Conservation (phyloP, 495 filamentous ascomycete species). For the Amniculicola lignicola region DNA sequence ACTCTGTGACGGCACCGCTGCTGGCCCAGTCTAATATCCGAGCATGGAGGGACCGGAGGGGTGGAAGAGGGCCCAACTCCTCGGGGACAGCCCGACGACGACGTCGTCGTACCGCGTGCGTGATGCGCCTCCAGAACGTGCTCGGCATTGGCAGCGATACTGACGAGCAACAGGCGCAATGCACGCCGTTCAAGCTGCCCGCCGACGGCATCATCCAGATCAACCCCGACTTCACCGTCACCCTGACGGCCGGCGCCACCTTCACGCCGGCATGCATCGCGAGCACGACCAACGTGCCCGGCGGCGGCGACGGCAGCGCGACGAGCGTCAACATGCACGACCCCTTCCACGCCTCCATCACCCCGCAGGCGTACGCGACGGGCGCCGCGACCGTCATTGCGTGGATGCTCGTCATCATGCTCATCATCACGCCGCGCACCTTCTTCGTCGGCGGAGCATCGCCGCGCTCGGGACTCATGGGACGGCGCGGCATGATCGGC, state of each 20-base stretch:
- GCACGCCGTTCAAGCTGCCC: constrained; percentile 45
- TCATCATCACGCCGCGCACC: constrained; percentile 85
- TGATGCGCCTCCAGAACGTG: constrained; percentile 1
- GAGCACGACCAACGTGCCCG: constrained; percentile 7
- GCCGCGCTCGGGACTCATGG: constrained; percentile 66
- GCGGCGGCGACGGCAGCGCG: constrained; percentile 26
- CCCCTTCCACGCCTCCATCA: constrained; percentile 89
- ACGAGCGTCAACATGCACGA: constrained; percentile 58
- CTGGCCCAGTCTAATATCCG: constrained; percentile 30
- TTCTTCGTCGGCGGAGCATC: constrained; percentile 78
- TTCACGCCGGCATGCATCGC: constrained; percentile 44
- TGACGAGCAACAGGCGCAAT: constrained; percentile 34
- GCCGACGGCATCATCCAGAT: constrained; percentile 39
- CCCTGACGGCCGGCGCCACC: constrained; percentile 40
- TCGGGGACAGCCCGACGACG: constrained; percentile 17
- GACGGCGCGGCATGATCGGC: constrained; percentile 79
- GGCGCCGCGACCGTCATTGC: constrained; percentile 86
- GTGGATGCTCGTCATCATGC: constrained; percentile 90
- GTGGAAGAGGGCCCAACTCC: constrained; percentile 21
- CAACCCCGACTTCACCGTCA: constrained; percentile 35
- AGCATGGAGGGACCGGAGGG: constrained; percentile 16
- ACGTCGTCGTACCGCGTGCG: constrained; percentile 18
- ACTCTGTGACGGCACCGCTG: constrained; percentile 4
- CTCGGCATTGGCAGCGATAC: neutral
- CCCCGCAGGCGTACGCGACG: constrained; percentile 87